phyloP scores from a whole-genome alignment of 2,329 filamentous ascomycete species.

The Ophiocordyceps camponoti-leonardi region DNA sequence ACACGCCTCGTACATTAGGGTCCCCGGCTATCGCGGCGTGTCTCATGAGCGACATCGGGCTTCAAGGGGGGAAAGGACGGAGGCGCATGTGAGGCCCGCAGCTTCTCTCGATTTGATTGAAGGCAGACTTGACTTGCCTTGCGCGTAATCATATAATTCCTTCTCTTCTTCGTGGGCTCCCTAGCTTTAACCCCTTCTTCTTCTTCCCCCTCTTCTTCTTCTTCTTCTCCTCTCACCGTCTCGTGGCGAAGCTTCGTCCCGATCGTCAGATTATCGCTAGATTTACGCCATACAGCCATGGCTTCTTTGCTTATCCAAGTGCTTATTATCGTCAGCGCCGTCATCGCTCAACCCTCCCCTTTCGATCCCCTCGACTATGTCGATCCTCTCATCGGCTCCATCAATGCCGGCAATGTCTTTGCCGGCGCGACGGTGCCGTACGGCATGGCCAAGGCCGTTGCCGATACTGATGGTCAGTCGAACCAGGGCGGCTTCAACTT shows the following conservation, averaged over 20 bases:
- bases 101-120: background rate
- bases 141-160: background rate
- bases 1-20: background rate
- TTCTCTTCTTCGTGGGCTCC: background rate
- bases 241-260: background rate
- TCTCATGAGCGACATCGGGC: background rate
- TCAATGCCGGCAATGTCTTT: slow-evolving; percentile 22
- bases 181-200: background rate
- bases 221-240: too few relatives aligned
- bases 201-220: background rate
- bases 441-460: slow-evolving; percentile 38
- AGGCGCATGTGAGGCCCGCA: background rate
- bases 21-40: background rate
- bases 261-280: background rate
- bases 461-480: slow-evolving; percentile 25
- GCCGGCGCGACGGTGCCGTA: slow-evolving; percentile 24
- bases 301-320: background rate
- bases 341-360: background rate
- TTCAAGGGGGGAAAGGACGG: background rate
- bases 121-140: too few relatives aligned
- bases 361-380: slow-evolving; percentile 14
- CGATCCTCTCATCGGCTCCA: slow-evolving; percentile 19
- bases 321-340: background rate
- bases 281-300: background rate
- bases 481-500: slow-evolving; percentile 41